Evolutionary conservation across 2,329 filamentous ascomycete genomes (phyloP).

Genomic region (Trichoderma semiorbis): DNA sequence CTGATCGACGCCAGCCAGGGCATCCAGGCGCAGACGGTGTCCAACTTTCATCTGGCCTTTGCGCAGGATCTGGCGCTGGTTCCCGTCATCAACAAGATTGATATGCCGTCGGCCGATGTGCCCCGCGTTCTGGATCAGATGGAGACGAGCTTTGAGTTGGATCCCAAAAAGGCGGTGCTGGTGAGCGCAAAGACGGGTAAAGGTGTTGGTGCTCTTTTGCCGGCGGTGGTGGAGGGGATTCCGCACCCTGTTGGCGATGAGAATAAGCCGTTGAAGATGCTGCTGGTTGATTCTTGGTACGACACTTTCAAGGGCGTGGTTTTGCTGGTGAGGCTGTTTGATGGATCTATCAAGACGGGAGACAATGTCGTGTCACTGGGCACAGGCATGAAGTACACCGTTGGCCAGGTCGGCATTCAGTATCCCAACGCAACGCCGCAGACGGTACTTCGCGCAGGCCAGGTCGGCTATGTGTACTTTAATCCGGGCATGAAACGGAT

Average conservation of each 20-base stretch:
- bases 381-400: conserved; percentile 83
- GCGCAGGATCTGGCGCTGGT: conserved; percentile 82
- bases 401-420: conserved; percentile 96
- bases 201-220: conserved; percentile 79
- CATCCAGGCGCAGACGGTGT: conserved; percentile 95
- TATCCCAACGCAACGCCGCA: conserved; percentile 85
- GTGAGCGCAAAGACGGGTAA: conserved; percentile 93
- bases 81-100: conserved; percentile 95
- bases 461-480: conserved; percentile 95
- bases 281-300: conserved; percentile 98
- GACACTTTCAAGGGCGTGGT: conserved; percentile 94
- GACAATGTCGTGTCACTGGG: conserved; percentile 85
- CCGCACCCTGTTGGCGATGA: conserved; percentile 74
- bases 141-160: conserved; percentile 80
- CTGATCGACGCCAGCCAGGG: conserved; percentile 96
- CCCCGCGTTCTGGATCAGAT: conserved; percentile 83
- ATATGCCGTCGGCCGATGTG: conserved; percentile 86
- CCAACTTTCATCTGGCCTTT: conserved; percentile 97
- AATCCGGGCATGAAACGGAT: conserved; percentile 98
- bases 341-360: conserved; percentile 77
- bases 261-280: conserved; percentile 70
- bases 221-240: conserved; percentile 79
- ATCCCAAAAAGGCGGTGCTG: conserved; percentile 63
- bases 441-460: conserved; percentile 75
- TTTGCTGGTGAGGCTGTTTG: conserved; percentile 84